Conservation (phyloP, 805 yeast species). For the Candida mattraensis region DNA sequence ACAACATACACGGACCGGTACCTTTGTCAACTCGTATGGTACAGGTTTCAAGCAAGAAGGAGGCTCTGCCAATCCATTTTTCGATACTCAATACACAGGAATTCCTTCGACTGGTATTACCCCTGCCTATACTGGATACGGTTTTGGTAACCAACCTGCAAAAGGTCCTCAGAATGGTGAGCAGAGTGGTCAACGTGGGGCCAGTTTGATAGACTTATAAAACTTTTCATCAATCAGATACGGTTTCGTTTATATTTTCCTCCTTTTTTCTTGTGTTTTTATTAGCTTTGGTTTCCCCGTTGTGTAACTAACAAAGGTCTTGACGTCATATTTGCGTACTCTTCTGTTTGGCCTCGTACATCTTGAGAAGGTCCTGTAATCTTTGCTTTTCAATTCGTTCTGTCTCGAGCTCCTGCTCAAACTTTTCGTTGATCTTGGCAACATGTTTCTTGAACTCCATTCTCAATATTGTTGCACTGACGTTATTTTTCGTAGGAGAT, state of each 20-base stretch:
- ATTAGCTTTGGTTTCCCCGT: background rate
- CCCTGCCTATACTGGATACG: conserved; percentile 90
- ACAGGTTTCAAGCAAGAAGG: conserved; percentile 66
- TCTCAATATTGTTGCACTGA: conserved; percentile 54
- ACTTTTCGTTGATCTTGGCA: conserved; percentile 57
- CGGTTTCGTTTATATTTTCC: background rate
- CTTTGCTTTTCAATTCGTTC: conserved; percentile 54
- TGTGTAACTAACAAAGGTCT: background rate
- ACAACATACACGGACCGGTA: conserved; percentile 81
- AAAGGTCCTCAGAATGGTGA: conserved; percentile 31
- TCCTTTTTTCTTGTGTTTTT: background rate
- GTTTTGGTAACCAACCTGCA: conserved; percentile 77
- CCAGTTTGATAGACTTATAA: conserved; percentile 35
- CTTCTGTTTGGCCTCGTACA: conserved; percentile 24
- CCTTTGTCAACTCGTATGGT: conserved; percentile 85
- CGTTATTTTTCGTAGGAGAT: conserved; percentile 28
- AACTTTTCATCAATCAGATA: background rate
- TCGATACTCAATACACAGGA: conserved; percentile 71
- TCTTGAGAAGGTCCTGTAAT: conserved; percentile 41
- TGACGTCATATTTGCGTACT: background rate
- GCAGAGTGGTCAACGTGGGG: conserved; percentile 17
- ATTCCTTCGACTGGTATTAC: conserved; percentile 62
- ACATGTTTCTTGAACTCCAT: conserved; percentile 69
- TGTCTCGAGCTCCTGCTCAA: conserved; percentile 56
- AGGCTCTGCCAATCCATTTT: conserved; percentile 57